phyloP scores from a whole-genome alignment of 2,329 filamentous ascomycete genomes.

The Didymella keratinophila region DNA sequence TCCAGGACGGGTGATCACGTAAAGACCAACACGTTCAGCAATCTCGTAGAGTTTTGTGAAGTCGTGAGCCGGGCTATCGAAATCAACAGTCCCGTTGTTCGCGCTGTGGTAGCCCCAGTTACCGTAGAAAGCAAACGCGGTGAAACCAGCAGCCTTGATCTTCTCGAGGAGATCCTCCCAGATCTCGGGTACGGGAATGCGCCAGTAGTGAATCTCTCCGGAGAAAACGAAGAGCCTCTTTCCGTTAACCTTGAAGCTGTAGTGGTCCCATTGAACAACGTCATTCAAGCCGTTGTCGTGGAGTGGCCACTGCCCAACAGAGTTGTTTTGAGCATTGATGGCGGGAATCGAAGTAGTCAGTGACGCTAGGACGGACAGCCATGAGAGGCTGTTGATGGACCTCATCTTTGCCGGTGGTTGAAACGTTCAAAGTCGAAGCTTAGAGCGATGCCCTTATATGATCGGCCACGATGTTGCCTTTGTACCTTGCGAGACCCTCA shows the following conservation, averaged over 20 bases:
- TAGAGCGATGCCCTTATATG: conserved; percentile 23
- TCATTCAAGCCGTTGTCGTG: conserved; percentile 59
- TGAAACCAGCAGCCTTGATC: conserved; percentile 61
- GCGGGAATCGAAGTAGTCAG: conserved; percentile 23
- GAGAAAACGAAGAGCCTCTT: conserved; percentile 62
- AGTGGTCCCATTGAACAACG: conserved; percentile 63
- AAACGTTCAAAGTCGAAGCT: conserved; percentile 24
- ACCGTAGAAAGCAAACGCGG: conserved; percentile 57
- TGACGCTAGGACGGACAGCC: conserved; percentile 35
- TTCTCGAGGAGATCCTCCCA: conserved; percentile 62
- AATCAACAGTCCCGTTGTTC: conserved; percentile 58
- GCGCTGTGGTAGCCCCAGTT: conserved; percentile 60
- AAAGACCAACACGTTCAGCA: conserved; percentile 63
- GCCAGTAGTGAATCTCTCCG: conserved; percentile 63
- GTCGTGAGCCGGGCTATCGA: conserved; percentile 62
- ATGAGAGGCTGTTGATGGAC: conserved; percentile 29
- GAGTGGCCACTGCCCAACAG: conserved; percentile 54
- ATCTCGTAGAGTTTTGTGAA: conserved; percentile 62
- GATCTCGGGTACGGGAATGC: conserved; percentile 59
- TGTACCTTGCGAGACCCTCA: conserved; percentile 22
- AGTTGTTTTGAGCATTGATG: conserved; percentile 36
- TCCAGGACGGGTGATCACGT: conserved; percentile 65
- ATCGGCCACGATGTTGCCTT: conserved; percentile 26
- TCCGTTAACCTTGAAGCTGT: conserved; percentile 61
- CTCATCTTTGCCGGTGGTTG: conserved; percentile 32